Base-by-base conservation (phyloP, 2,329 filamentous ascomycete genomes). In the Paradendryphiella salina region DNA sequence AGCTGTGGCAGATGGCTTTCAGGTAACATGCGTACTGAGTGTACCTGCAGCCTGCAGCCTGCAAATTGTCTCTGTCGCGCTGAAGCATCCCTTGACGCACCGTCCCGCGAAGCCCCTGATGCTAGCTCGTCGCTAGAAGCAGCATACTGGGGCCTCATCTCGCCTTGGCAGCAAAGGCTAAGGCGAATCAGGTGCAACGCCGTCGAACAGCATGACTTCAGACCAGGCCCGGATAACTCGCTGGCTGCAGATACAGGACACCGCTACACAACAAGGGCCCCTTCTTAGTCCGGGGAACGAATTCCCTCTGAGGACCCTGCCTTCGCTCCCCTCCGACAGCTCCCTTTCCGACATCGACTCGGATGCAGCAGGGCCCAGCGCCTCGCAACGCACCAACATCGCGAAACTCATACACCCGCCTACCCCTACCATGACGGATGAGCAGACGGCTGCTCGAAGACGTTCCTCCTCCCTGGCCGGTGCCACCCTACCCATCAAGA, bases 381-480 rank as follows among this genome's bases (percentile, higher is more conserved):
- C 46, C 41, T 37, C 52, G 49, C 52, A 51, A 46, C 56, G 52
- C 37, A 31, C 52, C 37, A 48, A 59, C 60, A 54, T 68, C 56
- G 67, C 65, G 38, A 60, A 46, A 49, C 61, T 67, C 45, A 55
- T 70, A 38, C 67, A 67, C 50, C 69, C 69, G 18, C 63, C 64
- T n/a, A 65, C 61, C 38, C 68, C 64, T 53, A 63, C 54, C 50
- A 70, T 60, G 58, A 66, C 67, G 63, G 65, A 65, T 33, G 67
- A 67, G 42, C 58, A 61, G 26, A 55, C 57, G 11, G 50, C 57
- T 21, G 64, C 69, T 36, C 64, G 70, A 39, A 59, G 70, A 61
- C 63, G 70, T 43, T 70, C 65, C 46, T 67, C 70, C 49, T 73
- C 70, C 18, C 64, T 72, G 46, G 66, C 64, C 9, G 67, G 69